phyloP scores from a whole-genome alignment of 1,284 basidiomycete genomes.

The Malassezia yamatoensis region DNA sequence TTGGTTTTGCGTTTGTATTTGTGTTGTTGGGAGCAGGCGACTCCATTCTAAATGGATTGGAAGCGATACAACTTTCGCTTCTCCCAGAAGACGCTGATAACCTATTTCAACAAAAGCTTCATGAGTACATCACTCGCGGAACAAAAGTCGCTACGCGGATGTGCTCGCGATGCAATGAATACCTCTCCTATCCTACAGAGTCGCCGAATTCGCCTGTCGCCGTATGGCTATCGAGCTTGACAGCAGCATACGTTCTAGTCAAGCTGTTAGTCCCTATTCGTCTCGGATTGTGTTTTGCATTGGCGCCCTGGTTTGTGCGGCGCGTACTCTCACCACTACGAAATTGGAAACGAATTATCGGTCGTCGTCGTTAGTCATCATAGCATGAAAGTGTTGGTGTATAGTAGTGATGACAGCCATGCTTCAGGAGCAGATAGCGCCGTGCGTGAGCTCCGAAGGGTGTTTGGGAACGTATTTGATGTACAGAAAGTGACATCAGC shows the following conservation, averaged over 20 bases:
- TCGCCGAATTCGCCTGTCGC: background rate
- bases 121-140: conserved; percentile 7
- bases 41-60: conserved; percentile 53
- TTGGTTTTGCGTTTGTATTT: conserved; percentile 65
- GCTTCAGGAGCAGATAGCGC: background rate
- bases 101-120: background rate
- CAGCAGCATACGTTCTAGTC: conserved; percentile 70
- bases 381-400: conserved; percentile 15
- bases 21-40: conserved; percentile 64
- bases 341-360: too few relatives aligned
- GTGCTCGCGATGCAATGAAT: conserved; percentile 3
- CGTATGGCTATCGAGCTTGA: conserved; percentile 55
- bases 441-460: background rate
- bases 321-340: background rate
- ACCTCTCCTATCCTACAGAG: background rate
- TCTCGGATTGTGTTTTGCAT: conserved; percentile 63
- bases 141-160: conserved; percentile 16
- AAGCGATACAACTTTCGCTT: background rate
- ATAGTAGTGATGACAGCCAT: background rate
- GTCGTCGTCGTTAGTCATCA: conserved; percentile 5
- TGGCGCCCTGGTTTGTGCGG: conserved; percentile 66
- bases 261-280: conserved; percentile 68
- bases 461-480: background rate
- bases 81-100: background rate
- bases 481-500: background rate